Conservation (phyloP, 129 eudicot species). For the Logfia minima region DNA sequence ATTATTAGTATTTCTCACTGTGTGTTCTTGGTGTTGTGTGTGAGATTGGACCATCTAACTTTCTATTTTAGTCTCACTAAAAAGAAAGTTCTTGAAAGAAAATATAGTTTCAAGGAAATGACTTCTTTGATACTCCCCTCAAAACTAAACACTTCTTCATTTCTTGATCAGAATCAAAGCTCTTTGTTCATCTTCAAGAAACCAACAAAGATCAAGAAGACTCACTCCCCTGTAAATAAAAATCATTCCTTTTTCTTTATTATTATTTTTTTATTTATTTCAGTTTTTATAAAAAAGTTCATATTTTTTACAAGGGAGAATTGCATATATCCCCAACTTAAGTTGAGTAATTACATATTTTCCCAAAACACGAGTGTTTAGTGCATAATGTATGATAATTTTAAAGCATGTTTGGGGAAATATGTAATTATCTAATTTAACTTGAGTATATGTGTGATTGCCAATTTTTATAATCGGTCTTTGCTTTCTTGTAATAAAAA, state of each 20-base stretch:
- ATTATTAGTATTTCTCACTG: background rate
- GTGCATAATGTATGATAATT: too few relatives aligned
- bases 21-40: conserved; percentile 19
- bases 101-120: conserved; percentile 33
- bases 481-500: background rate
- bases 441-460: too few relatives aligned
- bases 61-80: background rate
- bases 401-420: too few relatives aligned
- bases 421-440: too few relatives aligned
- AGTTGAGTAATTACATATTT: too few relatives aligned
- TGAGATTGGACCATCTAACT: conserved; percentile 1
- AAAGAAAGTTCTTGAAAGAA: background rate
- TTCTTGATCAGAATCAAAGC: conserved; percentile 34
- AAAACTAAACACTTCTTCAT: conserved; percentile 36
- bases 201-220: conserved; percentile 45
- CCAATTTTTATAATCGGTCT: background rate
- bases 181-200: conserved; percentile 34
- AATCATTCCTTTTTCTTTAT: background rate
- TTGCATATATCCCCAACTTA: too few relatives aligned
- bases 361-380: too few relatives aligned
- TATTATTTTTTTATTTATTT: background rate
- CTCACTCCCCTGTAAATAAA: conserved; percentile 53
- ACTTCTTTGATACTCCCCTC: conserved; percentile 48
- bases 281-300: background rate
- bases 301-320: too few relatives aligned